phyloP scores from a whole-genome alignment of 257 asterid species.

The Nicotiana noctiflora region DNA sequence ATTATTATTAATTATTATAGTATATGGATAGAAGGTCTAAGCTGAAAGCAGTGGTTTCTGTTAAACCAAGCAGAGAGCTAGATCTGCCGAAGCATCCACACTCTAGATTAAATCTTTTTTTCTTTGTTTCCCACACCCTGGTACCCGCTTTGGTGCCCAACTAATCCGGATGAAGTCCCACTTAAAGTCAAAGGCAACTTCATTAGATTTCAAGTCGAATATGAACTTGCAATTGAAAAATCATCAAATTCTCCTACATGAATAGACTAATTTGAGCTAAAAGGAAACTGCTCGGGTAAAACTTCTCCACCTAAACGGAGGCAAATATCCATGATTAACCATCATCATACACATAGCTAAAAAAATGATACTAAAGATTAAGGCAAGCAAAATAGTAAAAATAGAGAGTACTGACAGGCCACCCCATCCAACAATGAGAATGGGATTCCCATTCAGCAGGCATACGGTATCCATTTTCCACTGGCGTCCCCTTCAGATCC shows the following conservation, averaged over 20 bases:
- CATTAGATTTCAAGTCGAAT: neutral
- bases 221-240: neutral
- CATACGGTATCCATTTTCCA: constrained; percentile 60
- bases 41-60: neutral
- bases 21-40: neutral
- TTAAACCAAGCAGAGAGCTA: neutral
- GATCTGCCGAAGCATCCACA: neutral
- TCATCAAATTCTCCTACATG: neutral
- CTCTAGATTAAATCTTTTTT: too few relatives aligned
- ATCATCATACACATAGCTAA: neutral
- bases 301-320: neutral
- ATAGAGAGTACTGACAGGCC: constrained; percentile 58
- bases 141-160: too few relatives aligned
- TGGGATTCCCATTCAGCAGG: constrained; percentile 83
- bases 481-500: constrained; percentile 64
- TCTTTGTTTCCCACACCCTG: too few relatives aligned
- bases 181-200: too few relatives aligned
- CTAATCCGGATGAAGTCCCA: too few relatives aligned
- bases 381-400: neutral
- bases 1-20: neutral
- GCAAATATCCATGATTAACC: neutral
- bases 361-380: neutral
- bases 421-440: constrained; percentile 77
- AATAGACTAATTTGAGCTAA: neutral
- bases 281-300: neutral